These are phyloP conservation scores for Ormosia semicastrata DNA, from an alignment of 306 rosid species.

Conservation along the genomic window DNA sequence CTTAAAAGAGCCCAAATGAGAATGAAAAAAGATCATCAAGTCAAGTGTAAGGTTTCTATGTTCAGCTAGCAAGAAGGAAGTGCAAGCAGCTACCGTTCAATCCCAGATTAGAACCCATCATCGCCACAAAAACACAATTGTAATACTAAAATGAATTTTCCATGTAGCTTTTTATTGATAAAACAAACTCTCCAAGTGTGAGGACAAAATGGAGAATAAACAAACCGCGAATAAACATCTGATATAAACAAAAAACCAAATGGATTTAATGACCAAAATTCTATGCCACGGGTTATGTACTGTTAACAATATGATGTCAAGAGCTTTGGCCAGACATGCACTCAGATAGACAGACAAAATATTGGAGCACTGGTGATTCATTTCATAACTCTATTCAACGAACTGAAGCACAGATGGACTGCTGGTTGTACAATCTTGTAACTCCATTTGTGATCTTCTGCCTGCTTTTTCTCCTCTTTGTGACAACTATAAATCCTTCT, in stretches of 20 bases:
- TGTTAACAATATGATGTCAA: conserved; percentile 34
- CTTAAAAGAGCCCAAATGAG: background rate
- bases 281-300: conserved; percentile 9
- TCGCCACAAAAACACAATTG: background rate
- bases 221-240: conserved; percentile 18
- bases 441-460: conserved; percentile 72
- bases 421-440: conserved; percentile 70
- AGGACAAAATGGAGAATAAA: conserved; percentile 23
- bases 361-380: conserved; percentile 5
- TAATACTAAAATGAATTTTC: background rate
- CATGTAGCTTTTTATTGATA: conserved; percentile 38
- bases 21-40: background rate
- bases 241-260: conserved; percentile 26
- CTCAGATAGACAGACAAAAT: background rate
- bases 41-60: background rate
- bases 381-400: conserved; percentile 46
- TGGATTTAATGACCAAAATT: conserved; percentile 36
- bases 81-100: background rate
- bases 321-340: conserved; percentile 29
- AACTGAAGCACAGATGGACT: conserved; percentile 76
- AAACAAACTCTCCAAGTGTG: conserved; percentile 29
- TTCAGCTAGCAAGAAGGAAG: background rate
- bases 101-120: background rate
- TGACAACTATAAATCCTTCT: conserved; percentile 78
- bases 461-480: conserved; percentile 64